Evolutionary conservation across 495 filamentous ascomycete species (phyloP).

Genomic region (Darksidea phi): DNA sequence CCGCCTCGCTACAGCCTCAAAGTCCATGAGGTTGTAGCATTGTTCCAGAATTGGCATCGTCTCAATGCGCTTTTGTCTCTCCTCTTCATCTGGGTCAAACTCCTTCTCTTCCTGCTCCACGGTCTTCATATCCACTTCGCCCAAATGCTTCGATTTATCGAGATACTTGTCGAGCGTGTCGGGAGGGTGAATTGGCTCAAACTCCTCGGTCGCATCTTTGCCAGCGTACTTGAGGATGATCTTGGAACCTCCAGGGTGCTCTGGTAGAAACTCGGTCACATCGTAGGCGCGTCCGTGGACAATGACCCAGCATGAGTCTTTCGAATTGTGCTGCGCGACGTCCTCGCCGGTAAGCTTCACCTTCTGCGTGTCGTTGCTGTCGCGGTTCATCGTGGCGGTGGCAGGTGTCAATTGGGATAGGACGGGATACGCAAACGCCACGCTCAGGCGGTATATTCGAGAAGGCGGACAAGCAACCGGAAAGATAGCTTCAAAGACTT

Average conservation of each 20-base stretch:
- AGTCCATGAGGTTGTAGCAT: slow-evolving; percentile 78
- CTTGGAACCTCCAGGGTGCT: slow-evolving; percentile 43
- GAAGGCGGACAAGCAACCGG: too few relatives aligned
- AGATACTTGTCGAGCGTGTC: slow-evolving; percentile 58
- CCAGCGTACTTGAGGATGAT: slow-evolving; percentile 71
- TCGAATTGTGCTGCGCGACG: slow-evolving; percentile 64
- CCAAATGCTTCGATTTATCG: slow-evolving; percentile 55
- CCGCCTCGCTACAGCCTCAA: slow-evolving; percentile 62
- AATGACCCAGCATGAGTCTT: slow-evolving; percentile 53
- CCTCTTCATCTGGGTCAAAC: slow-evolving; percentile 31
- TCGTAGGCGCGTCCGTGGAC: slow-evolving; percentile 42
- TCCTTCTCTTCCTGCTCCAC: slow-evolving; percentile 47
- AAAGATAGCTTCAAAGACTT: neutral
- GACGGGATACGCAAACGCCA: neutral
- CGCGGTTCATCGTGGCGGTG: slow-evolving; percentile 40
- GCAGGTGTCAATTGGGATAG: neutral
- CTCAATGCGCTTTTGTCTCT: slow-evolving; percentile 54
- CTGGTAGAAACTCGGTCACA: slow-evolving; percentile 37
- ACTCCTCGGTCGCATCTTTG: slow-evolving; percentile 68
- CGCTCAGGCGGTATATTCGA: too few relatives aligned
- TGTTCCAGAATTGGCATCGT: slow-evolving; percentile 65
- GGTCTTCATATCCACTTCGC: slow-evolving; percentile 54
- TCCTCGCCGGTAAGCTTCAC: slow-evolving; percentile 60
- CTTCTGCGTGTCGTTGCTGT: slow-evolving; percentile 40
- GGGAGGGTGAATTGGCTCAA: slow-evolving; percentile 64